Percentiles rank a stretch among this genome's conserved stretches.
Evolutionary conservation across 768 basidiomycete species (phyloP).

Genomic region (Rhizopogon vinicolor): DNA sequence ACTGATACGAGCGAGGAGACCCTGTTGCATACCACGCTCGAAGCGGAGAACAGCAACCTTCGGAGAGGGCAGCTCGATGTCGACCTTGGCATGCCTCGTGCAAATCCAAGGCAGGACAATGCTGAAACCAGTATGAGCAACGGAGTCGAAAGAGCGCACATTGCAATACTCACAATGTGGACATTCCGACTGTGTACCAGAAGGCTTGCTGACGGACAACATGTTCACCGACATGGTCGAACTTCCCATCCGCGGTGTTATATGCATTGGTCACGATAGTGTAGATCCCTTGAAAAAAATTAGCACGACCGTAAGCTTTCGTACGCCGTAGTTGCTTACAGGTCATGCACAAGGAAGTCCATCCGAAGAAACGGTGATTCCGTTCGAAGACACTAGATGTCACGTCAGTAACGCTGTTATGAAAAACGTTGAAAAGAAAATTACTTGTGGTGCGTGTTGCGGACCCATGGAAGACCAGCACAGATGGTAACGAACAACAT

Average conservation of each 20-base stretch:
- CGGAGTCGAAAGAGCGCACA: background rate
- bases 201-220: conserved; percentile 69
- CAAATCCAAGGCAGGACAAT: conserved; percentile 74
- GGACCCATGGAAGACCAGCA: conserved; percentile 74
- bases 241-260: conserved; percentile 47
- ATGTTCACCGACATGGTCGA: conserved; percentile 50
- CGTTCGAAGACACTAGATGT: conserved; percentile 65
- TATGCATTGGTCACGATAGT: conserved; percentile 65
- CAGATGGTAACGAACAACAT: conserved; percentile 53
- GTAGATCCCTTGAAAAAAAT: conserved; percentile 49
- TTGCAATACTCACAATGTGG: conserved; percentile 50
- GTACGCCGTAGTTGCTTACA: conserved; percentile 24
- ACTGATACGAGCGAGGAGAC: conserved; percentile 68
- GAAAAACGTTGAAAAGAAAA: conserved; percentile 15
- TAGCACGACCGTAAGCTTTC: background rate
- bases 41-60: conserved; percentile 80
- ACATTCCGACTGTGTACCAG: conserved; percentile 75
- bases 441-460: conserved; percentile 79
- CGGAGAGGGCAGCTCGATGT: conserved; percentile 79
- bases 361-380: conserved; percentile 76
- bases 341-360: conserved; percentile 53
- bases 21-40: conserved; percentile 81
- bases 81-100: conserved; percentile 66
- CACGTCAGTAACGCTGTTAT: background rate
- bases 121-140: conserved; percentile 30